Conservation (phyloP, 495 filamentous ascomycete species). For the Entonaema liquescens region DNA sequence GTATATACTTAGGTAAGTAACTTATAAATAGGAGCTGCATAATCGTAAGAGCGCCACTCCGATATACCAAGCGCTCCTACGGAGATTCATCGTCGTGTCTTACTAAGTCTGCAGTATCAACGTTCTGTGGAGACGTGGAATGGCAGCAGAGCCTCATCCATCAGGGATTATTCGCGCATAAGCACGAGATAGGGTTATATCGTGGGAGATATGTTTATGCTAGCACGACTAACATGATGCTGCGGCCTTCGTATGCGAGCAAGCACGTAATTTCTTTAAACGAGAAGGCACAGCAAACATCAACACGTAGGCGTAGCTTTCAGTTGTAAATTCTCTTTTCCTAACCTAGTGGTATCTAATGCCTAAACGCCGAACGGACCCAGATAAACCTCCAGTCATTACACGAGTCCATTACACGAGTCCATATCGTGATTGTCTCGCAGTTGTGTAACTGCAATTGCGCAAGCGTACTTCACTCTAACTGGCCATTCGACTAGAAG, state of each 20-base stretch:
- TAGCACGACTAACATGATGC: background rate
- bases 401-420: too few relatives aligned
- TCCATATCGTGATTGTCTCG: background rate
- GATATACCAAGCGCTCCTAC: background rate
- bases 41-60: background rate
- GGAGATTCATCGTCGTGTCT: background rate
- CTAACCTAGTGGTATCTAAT: conserved; percentile 2
- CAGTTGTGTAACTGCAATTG: background rate
- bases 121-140: background rate
- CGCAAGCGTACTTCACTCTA: background rate
- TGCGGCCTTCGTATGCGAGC: background rate
- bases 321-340: background rate
- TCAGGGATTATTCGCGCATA: background rate
- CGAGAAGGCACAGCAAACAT: background rate
- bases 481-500: background rate
- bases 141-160: background rate
- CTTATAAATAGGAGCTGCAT: background rate
- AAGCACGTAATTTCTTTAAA: background rate
- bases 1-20: background rate
- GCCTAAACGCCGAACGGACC: background rate
- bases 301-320: background rate
- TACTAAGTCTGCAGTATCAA: background rate
- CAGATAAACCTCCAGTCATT: background rate
- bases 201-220: background rate
- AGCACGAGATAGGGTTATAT: background rate